Evolutionary conservation across 768 basidiomycete species (phyloP).

Genomic region (Dictyophora rubrovolvata): DNA sequence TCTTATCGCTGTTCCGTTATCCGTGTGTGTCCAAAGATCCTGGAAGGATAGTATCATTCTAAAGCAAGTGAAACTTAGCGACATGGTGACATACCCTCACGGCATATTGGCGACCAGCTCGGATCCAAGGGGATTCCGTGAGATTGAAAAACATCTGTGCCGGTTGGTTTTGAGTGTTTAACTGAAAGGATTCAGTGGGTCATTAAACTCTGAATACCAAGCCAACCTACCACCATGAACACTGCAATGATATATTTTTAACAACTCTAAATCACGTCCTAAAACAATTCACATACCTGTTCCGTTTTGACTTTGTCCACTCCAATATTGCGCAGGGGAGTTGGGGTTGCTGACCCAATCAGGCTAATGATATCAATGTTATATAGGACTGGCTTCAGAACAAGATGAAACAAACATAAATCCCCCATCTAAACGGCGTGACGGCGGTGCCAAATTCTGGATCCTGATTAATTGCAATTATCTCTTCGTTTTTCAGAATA

Average conservation of each 20-base stretch:
- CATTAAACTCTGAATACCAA: neutral
- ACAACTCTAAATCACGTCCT: neutral
- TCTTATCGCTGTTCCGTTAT: constrained; percentile 56
- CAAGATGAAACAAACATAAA: constrained; percentile 37
- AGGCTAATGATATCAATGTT: constrained; percentile 17
- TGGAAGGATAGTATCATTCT: constrained; percentile 16
- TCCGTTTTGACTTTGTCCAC: constrained; percentile 53
- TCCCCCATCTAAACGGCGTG: constrained; percentile 59
- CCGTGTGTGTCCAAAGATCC: constrained; percentile 67
- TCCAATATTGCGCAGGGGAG: constrained; percentile 65
- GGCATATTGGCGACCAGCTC: constrained; percentile 54
- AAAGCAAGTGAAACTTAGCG: neutral
- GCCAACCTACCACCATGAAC: constrained; percentile 47
- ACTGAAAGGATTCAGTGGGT: constrained; percentile 22
- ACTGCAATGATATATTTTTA: constrained; percentile 17
- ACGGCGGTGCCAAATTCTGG: constrained; percentile 49
- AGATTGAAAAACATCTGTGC: constrained; percentile 52
- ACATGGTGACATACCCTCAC: constrained; percentile 38
- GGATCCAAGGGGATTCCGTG: constrained; percentile 62
- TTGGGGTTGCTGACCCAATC: constrained; percentile 30
- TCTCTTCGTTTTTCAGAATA: constrained; percentile 53
- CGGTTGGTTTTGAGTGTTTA: constrained; percentile 49
- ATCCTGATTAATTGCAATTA: constrained; percentile 63
- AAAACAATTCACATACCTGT: constrained; percentile 18
- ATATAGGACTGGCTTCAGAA: neutral